A percentile compares a stretch with the other conserved stretches of the same genome.
Conservation (phyloP, 331 rosid species). For the Acacia pycnantha region DNA sequence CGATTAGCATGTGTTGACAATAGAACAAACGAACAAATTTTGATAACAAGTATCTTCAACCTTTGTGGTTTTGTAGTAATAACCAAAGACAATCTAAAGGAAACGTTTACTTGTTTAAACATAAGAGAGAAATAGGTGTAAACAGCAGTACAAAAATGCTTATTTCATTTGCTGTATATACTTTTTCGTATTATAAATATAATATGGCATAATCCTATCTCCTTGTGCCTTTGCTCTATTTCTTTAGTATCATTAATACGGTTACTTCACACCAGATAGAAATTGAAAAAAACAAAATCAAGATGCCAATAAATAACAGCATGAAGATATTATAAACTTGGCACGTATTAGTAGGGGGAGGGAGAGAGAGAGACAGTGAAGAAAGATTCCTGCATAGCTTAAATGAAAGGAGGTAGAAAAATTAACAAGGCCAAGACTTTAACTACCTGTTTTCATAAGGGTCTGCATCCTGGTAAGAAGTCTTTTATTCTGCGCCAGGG, state of each 20-base stretch:
- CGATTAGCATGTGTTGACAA: background rate
- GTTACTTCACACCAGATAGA: background rate
- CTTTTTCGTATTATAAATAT: background rate
- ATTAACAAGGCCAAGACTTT: background rate
- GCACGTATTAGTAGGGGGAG: background rate
- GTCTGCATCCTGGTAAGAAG: slow-evolving; percentile 62
- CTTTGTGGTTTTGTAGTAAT: background rate
- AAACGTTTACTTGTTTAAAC: background rate
- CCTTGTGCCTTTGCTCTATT: background rate
- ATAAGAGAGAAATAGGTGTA: background rate
- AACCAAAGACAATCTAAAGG: background rate
- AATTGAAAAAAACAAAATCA: background rate
- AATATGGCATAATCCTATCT: background rate
- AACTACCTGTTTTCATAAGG: slow-evolving; percentile 73
- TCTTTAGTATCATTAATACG: background rate
- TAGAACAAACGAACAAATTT: background rate
- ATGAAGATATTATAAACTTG: background rate
- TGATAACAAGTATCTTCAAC: background rate
- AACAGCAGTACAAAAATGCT: background rate
- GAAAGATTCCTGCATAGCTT: background rate
- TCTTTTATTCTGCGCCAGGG: slow-evolving; percentile 56
- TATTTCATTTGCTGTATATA: background rate
- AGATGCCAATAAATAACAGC: background rate
- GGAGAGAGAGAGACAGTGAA: background rate
- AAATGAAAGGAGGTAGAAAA: background rate